Conservation (phyloP, 2,329 filamentous ascomycete genomes). For the Penicillium griseofulvum region DNA sequence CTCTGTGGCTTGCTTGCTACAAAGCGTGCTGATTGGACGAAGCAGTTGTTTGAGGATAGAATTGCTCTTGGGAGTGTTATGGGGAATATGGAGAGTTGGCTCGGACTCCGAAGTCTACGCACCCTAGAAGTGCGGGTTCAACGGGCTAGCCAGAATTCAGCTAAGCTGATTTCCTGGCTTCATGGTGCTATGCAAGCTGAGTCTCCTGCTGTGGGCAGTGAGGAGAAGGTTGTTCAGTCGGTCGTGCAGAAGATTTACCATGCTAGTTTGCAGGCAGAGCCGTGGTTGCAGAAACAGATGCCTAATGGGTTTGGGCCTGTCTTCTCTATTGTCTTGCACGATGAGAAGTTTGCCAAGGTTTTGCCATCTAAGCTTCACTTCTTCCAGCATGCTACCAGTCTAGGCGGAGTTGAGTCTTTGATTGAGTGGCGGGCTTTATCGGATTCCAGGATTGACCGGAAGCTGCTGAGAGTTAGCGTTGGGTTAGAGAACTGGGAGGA, state of each 20-base stretch:
- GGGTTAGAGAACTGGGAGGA: conserved; percentile 85
- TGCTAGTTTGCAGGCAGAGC: conserved; percentile 67
- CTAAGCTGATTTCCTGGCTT: conserved; percentile 69
- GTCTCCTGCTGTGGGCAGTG: background rate
- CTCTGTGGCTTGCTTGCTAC: conserved; percentile 78
- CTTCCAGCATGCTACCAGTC: conserved; percentile 91
- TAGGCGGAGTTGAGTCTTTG: conserved; percentile 90
- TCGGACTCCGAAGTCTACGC: conserved; percentile 77
- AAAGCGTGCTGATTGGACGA: conserved; percentile 54
- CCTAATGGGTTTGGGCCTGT: conserved; percentile 85
- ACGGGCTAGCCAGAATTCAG: conserved; percentile 69
- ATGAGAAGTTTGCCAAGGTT: conserved; percentile 58
- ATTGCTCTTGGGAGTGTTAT: conserved; percentile 74
- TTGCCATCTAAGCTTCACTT: conserved; percentile 74
- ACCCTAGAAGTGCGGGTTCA: conserved; percentile 78
- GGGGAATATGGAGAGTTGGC: conserved; percentile 85
- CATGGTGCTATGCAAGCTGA: conserved; percentile 25
- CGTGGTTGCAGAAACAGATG: conserved; percentile 85
- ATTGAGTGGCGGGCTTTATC: conserved; percentile 95
- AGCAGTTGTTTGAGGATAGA: conserved; percentile 63
- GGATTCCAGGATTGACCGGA: conserved; percentile 67
- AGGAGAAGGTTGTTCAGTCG: conserved; percentile 47
- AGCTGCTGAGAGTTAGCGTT: conserved; percentile 74
- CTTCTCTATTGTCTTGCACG: conserved; percentile 68
- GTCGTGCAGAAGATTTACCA: conserved; percentile 67